Evolutionary conservation across 208 protist species (phyloP).

Genomic region (Crithidia acanthocephali): DNA sequence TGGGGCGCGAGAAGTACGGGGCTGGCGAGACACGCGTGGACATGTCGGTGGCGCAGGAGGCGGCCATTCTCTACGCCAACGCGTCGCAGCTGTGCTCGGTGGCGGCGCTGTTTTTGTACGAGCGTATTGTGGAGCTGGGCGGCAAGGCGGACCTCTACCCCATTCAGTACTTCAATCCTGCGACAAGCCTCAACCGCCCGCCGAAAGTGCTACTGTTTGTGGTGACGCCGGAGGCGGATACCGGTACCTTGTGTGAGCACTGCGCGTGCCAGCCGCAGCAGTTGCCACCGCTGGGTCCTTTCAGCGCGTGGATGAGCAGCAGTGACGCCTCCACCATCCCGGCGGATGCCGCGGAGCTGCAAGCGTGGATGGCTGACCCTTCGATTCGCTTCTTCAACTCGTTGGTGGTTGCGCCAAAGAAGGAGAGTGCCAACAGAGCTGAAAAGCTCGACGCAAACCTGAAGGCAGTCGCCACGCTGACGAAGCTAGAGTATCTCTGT

Average conservation of each 20-base stretch:
- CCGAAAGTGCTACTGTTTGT: conserved; percentile 51
- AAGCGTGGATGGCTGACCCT: conserved; percentile 34
- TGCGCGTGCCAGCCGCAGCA: conserved; percentile 19
- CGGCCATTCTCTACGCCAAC: conserved; percentile 56
- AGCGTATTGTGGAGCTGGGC: conserved; percentile 54
- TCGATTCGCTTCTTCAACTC: conserved; percentile 35
- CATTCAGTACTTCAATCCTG: conserved; percentile 42
- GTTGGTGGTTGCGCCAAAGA: conserved; percentile 25
- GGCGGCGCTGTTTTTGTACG: conserved; percentile 47
- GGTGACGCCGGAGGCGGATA: conserved; percentile 37
- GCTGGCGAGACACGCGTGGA: conserved; percentile 27
- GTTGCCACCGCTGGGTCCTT: conserved; percentile 35
- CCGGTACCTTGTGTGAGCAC: conserved; percentile 34
- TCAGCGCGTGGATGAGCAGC: conserved; percentile 25
- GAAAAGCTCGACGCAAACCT: conserved; percentile 22
- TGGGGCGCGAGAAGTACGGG: conserved; percentile 7
- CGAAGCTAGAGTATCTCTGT: conserved; percentile 35
- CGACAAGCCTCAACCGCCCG: conserved; percentile 15
- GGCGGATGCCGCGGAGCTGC: conserved; percentile 17
- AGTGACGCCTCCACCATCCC: background rate
- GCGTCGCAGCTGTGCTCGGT: conserved; percentile 41
- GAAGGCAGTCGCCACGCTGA: conserved; percentile 11
- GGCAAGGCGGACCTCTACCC: conserved; percentile 51
- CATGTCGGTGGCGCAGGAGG: conserved; percentile 43
- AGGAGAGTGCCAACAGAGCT: conserved; percentile 10